A percentile compares a stretch with the other conserved stretches of the same genome.
Evolutionary conservation across 805 yeast species (phyloP).

Genomic region (Kluyveromyces nonfermentans): DNA sequence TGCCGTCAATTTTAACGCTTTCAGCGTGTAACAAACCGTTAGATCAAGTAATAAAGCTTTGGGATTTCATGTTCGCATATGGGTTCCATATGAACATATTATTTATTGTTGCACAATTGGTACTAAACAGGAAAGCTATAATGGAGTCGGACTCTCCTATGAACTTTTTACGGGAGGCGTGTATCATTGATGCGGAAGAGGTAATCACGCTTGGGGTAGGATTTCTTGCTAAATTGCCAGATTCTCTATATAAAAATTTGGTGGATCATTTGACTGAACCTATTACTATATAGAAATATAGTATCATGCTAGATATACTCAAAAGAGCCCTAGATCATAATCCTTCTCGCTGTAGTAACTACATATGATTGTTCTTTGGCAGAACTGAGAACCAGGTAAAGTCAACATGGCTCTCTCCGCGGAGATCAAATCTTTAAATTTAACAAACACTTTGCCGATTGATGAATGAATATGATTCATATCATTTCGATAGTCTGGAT

Average conservation of each 20-base stretch:
- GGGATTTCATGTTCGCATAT: conserved; percentile 89
- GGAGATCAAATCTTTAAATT: conserved; percentile 42
- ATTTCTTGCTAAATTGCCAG: conserved; percentile 67
- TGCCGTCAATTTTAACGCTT: conserved; percentile 72
- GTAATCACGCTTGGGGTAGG: conserved; percentile 72
- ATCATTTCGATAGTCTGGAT: conserved; percentile 35
- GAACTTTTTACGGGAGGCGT: conserved; percentile 57
- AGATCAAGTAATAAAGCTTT: conserved; percentile 59
- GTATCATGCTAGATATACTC: background rate
- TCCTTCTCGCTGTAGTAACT: conserved; percentile 53
- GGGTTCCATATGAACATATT: conserved; percentile 83
- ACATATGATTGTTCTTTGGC: conserved; percentile 60
- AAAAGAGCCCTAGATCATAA: conserved; percentile 33
- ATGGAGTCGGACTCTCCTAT: conserved; percentile 55
- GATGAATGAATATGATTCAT: conserved; percentile 41
- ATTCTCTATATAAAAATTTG: conserved; percentile 38
- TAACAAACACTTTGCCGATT: conserved; percentile 63
- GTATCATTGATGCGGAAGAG: conserved; percentile 60
- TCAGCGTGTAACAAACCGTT: conserved; percentile 87
- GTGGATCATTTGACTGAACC: conserved; percentile 26
- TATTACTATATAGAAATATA: background rate
- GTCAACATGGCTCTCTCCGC: conserved; percentile 48
- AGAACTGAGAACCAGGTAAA: conserved; percentile 57
- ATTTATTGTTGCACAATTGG: conserved; percentile 74
- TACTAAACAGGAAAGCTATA: conserved; percentile 56